These are phyloP conservation scores for Ambrosia trifida DNA, from an alignment of 129 eudicot species.

Conservation along the genomic window DNA sequence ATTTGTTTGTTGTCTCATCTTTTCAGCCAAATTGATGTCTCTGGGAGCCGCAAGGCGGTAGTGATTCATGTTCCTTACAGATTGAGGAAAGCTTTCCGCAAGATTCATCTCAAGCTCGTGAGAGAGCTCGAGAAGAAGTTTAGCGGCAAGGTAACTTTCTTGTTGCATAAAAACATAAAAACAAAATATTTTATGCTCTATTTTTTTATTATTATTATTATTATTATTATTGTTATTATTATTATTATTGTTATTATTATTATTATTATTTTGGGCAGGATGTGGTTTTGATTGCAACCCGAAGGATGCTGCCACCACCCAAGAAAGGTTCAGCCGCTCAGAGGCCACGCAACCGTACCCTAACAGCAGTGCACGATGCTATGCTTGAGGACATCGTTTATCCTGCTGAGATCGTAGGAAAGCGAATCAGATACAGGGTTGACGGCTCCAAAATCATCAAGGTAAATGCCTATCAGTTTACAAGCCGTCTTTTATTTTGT, in stretches of 20 bases:
- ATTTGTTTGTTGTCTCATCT: not conserved
- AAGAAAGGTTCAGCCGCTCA: constrained; percentile 74
- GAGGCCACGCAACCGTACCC: constrained; percentile 65
- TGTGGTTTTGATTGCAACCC: constrained; percentile 67
- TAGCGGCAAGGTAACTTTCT: constrained; percentile 87
- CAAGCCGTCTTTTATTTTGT: not conserved
- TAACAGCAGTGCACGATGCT: constrained; percentile 70
- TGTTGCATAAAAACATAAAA: not conserved
- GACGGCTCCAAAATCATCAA: constrained; percentile 73
- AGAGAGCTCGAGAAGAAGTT: constrained; percentile 95
- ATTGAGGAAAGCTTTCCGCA: constrained; percentile 85
- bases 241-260: too few species aligned
- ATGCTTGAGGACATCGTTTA: constrained; percentile 64
- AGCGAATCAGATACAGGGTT: constrained; percentile 57
- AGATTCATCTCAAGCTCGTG: constrained; percentile 73
- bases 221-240: too few species aligned
- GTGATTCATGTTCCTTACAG: constrained; percentile 84
- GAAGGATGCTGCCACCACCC: constrained; percentile 66
- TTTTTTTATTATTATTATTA: not conserved
- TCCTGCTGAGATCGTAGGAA: constrained; percentile 78
- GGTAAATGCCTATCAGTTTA: constrained; percentile 28
- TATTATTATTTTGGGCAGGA: constrained; percentile 43
- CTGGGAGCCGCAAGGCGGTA: constrained; percentile 74
- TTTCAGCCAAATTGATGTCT: constrained; percentile 75
- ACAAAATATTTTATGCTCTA: too few species aligned